A percentile compares a stretch with the other conserved stretches of the same genome.
Conservation (phyloP, 106 monocot species). For the Agapanthus africanus region DNA sequence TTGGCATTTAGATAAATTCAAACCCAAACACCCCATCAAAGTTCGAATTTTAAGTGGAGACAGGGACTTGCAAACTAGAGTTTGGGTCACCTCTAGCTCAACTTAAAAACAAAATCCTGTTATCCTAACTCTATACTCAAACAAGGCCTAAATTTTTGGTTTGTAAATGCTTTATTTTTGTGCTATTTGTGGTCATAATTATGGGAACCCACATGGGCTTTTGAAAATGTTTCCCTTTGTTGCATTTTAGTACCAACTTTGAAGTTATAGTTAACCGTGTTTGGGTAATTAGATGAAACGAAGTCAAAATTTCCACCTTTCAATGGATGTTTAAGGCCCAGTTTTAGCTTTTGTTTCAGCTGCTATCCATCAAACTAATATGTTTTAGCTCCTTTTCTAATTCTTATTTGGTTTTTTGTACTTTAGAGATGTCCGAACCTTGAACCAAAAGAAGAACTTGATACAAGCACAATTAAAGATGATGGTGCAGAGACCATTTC, state of each 20-base stretch:
- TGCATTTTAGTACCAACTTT: neutral
- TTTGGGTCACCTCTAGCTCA: too few relatives aligned
- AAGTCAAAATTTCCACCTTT: neutral
- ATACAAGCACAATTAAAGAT: neutral
- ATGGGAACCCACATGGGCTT: neutral
- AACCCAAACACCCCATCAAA: too few relatives aligned
- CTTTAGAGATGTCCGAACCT: slow-evolving; percentile 5
- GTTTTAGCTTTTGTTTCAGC: neutral
- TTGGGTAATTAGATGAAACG: neutral
- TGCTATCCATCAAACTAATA: neutral
- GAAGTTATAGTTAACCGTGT: neutral
- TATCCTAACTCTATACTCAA: too few relatives aligned
- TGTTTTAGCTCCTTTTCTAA: neutral
- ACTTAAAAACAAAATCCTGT: too few relatives aligned
- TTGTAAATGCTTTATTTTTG: neutral
- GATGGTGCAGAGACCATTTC: slow-evolving; percentile 1
- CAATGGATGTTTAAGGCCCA: neutral
- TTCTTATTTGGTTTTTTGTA: neutral
- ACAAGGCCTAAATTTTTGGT: neutral
- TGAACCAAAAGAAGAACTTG: neutral
- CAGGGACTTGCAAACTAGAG: too few relatives aligned
- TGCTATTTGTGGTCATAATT: neutral
- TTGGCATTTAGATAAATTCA: too few relatives aligned
- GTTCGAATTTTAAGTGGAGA: too few relatives aligned
- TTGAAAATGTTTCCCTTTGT: neutral